Evolutionary conservation across 306 rosid species (phyloP), one percentile per base, ranked within the genome.

Genomic region (Dalbergia cochinchinensis): DNA sequence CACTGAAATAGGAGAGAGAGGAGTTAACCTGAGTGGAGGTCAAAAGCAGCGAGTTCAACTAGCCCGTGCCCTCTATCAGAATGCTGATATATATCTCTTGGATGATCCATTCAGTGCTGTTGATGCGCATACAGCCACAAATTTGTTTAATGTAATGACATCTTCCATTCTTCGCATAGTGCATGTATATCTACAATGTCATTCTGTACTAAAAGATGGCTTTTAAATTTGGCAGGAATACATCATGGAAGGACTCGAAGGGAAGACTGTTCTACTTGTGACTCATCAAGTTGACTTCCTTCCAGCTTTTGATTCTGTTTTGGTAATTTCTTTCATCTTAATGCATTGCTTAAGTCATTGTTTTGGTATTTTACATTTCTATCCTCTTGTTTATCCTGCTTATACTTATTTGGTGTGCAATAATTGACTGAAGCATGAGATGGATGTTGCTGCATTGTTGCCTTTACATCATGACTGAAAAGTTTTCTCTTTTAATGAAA

Each of bases 41-140:
- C 97, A 94, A 66, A 94, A 94, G 82, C 97, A 94, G 74, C 74
- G 98, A 83, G 84, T 94, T 80, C 97, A 92, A 88, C 95, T 91
- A 2, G 99, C 99, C 0, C 97, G 97, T 1, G 99, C 99, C 16
- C 94, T 94, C 26, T 94, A 94, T 81, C 91, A 91, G 87, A 78
- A 88, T 64, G 91, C 90, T 39, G 90, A 90, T 45, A 12, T 90
- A 64, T 83, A 92, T 86, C 92, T 94, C 35, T 86, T 90, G 80
- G 94, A 90, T 76, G 92, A 88, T 79, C 94, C 92, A 3, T 90
- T 90, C 60, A 90, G 94, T 78, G 94, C 94, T 39, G 91, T 90
- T 65, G 94, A 90, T 86, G 92, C 92, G 34, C 83, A 90, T 34
- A 90, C 87, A 2, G 85, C 90, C 4, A 88, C 79, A 16, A 73